These are phyloP conservation scores for Aureobasidium pullulans DNA, from an alignment of 2,329 filamentous ascomycete species.

Conservation along the genomic window DNA sequence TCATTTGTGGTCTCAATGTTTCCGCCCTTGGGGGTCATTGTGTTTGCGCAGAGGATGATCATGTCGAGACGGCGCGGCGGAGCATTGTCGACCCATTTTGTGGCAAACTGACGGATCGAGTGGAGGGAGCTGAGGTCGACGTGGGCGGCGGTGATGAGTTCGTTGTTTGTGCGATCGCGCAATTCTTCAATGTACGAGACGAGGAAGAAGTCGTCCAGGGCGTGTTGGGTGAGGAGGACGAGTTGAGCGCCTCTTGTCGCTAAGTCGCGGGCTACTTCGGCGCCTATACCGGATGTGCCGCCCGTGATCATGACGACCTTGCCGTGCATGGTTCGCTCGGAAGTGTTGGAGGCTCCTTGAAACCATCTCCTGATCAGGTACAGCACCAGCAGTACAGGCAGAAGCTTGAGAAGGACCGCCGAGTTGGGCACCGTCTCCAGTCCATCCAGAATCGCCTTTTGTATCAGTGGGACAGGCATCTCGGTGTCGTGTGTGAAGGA, in stretches of 20 bases:
- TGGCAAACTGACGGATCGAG: slow-evolving; percentile 86
- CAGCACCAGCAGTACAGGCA: slow-evolving; percentile 46
- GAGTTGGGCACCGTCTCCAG: slow-evolving; percentile 38
- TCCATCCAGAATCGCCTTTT: slow-evolving; percentile 48
- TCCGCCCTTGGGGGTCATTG: slow-evolving; percentile 61
- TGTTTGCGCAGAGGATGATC: slow-evolving; percentile 79
- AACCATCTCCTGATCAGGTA: slow-evolving; percentile 66
- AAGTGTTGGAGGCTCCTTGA: slow-evolving; percentile 63
- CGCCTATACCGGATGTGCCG: slow-evolving; percentile 88
- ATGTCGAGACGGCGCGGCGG: slow-evolving; percentile 84
- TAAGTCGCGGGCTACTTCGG: slow-evolving; percentile 64
- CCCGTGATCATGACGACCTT: slow-evolving; percentile 91
- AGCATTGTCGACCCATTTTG: slow-evolving; percentile 94
- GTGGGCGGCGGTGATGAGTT: slow-evolving; percentile 90
- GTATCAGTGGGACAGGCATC: slow-evolving; percentile 58
- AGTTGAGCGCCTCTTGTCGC: slow-evolving; percentile 81
- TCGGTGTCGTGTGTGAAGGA: not conserved
- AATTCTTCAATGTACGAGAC: slow-evolving; percentile 89
- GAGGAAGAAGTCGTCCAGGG: slow-evolving; percentile 77
- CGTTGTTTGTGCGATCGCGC: slow-evolving; percentile 66
- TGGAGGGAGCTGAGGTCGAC: slow-evolving; percentile 84
- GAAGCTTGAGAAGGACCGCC: slow-evolving; percentile 38
- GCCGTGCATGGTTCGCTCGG: slow-evolving; percentile 82
- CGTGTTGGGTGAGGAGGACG: slow-evolving; percentile 76
- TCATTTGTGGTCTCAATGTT: slow-evolving; percentile 57